phyloP scores from a whole-genome alignment of 306 rosid genomes.

The Begonia fuchsioides region DNA sequence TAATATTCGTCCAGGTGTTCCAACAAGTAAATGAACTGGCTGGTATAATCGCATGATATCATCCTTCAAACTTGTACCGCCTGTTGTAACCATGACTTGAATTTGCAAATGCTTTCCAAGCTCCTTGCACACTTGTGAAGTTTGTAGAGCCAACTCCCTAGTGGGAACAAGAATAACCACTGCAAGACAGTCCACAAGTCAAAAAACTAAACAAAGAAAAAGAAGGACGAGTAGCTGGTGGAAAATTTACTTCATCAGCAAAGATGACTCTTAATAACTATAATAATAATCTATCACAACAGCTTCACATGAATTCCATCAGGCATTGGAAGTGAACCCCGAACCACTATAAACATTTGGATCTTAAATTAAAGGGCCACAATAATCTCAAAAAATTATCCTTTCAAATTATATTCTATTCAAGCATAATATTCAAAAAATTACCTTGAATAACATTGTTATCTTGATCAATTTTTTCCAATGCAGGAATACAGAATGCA shows the following conservation, averaged over 20 bases:
- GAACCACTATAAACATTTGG: no score
- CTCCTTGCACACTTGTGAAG: conserved; percentile 97
- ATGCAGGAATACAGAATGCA: conserved; percentile 93
- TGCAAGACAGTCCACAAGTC: conserved; percentile 18
- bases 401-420: no score
- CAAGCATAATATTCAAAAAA: no score
- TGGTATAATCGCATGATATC: conserved; percentile 95
- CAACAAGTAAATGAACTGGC: conserved; percentile 91
- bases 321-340: no score
- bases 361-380: no score
- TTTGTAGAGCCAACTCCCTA: conserved; percentile 93
- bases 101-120: conserved; percentile 86
- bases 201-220: conserved; percentile 5
- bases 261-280: no score
- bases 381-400: no score
- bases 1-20: conserved; percentile 89
- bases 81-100: conserved; percentile 95
- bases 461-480: conserved; percentile 98
- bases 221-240: neutral
- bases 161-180: conserved; percentile 93
- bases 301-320: no score
- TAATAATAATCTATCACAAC: no score
- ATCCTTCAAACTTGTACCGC: conserved; percentile 94
- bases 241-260: no score
- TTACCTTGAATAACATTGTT: conserved; percentile 74